Evolutionary conservation across 768 basidiomycete genomes (phyloP).

Genomic region (Rhizopogon sp.): DNA sequence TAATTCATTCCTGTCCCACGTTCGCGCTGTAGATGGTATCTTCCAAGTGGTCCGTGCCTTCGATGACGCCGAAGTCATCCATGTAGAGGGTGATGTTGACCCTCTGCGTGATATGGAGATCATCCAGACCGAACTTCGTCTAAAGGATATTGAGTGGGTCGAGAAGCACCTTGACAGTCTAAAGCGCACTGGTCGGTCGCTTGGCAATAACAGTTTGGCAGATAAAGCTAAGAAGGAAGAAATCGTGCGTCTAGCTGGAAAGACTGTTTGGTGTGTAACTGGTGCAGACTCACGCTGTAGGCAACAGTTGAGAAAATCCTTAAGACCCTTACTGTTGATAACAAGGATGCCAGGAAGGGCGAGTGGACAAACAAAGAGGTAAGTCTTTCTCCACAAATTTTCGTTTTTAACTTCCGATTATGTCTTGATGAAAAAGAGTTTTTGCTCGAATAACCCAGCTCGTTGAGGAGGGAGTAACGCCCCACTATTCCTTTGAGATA

Average conservation of each 20-base stretch:
- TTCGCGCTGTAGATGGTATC: conserved; percentile 97
- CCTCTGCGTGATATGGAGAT: conserved; percentile 97
- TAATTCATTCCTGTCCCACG: conserved; percentile 95
- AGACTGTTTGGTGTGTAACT: neutral
- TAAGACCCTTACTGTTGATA: conserved; percentile 71
- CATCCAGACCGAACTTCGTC: conserved; percentile 86
- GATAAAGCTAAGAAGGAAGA: conserved; percentile 98
- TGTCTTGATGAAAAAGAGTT: conserved; percentile 71
- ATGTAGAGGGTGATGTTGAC: conserved; percentile 97
- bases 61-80: conserved; percentile 98
- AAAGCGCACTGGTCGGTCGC: conserved; percentile 66
- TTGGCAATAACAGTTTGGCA: conserved; percentile 75
- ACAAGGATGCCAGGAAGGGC: conserved; percentile 87
- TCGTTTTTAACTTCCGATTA: conserved; percentile 6
- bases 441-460: conserved; percentile 88
- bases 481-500: conserved; percentile 69
- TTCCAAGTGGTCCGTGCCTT: conserved; percentile 98
- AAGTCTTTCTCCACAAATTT: conserved; percentile 19
- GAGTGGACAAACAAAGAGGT: conserved; percentile 99
- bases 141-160: conserved; percentile 99
- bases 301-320: conserved; percentile 83
- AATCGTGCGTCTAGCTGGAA: conserved; percentile 50
- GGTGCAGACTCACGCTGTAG: conserved; percentile 34
- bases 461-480: conserved; percentile 94
- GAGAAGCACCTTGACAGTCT: conserved; percentile 82